phyloP scores from a whole-genome alignment of 257 asterid species.

The Petunia axillaris region DNA sequence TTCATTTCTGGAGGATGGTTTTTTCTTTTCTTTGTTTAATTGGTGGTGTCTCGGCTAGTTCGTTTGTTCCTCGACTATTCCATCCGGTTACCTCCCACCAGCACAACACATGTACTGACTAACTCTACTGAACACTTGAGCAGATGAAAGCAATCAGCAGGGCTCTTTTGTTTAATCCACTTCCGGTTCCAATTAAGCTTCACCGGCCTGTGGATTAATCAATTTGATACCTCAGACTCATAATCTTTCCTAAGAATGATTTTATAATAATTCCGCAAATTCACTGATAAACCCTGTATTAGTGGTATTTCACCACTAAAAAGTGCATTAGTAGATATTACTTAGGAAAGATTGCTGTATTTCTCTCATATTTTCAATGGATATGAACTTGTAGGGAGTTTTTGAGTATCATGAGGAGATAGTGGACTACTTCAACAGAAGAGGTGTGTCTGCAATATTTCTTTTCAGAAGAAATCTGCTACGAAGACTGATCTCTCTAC shows the following conservation, averaged over 20 bases:
- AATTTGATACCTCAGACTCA: too few relatives aligned
- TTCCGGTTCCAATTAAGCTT: too few relatives aligned
- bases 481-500: conserved; percentile 68
- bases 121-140: not conserved
- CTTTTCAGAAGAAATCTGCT: conserved; percentile 75
- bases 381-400: conserved; percentile 58
- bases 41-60: not conserved
- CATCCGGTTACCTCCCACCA: not conserved
- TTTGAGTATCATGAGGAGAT: conserved; percentile 58
- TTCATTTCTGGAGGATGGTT: not conserved
- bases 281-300: not conserved
- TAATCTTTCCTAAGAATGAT: too few relatives aligned
- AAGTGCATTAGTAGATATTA: not conserved
- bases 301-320: not conserved
- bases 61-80: not conserved
- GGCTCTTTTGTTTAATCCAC: too few relatives aligned
- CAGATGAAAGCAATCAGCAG: not conserved
- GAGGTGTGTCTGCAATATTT: conserved; percentile 70
- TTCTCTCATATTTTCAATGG: not conserved
- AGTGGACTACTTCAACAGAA: conserved; percentile 57
- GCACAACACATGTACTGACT: too few relatives aligned
- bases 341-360: not conserved
- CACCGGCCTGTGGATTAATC: too few relatives aligned
- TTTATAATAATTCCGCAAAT: too few relatives aligned
- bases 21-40: not conserved